These are phyloP conservation scores for Anisogramma anomala DNA, from an alignment of 2,329 filamentous ascomycete genomes.

Conservation along the genomic window DNA sequence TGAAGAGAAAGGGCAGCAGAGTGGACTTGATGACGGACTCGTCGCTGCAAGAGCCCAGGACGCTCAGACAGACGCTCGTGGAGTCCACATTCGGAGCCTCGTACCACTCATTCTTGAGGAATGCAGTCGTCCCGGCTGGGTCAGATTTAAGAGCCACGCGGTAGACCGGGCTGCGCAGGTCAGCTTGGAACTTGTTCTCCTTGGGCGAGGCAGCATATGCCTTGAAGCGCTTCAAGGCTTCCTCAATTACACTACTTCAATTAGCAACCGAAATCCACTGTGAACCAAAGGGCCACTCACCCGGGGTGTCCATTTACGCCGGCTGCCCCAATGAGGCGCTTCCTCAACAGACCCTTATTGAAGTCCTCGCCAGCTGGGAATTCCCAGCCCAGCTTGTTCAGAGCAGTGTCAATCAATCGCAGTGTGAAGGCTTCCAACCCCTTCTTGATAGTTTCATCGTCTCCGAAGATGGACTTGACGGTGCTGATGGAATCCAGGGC, in stretches of 20 bases:
- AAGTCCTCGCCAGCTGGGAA: constrained; percentile 69
- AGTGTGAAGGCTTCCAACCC: constrained; percentile 70
- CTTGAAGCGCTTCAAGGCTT: constrained; percentile 69
- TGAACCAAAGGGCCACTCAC: constrained; percentile 35
- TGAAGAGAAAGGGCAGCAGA: constrained; percentile 70
- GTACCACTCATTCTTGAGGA: constrained; percentile 75
- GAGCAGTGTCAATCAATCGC: constrained; percentile 62
- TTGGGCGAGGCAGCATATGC: constrained; percentile 63
- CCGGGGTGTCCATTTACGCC: constrained; percentile 64
- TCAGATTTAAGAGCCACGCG: constrained; percentile 61
- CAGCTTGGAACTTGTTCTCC: constrained; percentile 61
- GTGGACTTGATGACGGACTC: constrained; percentile 51
- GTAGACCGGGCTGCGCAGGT: constrained; percentile 70
- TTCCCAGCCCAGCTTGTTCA: constrained; percentile 76
- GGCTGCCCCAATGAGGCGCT: constrained; percentile 65
- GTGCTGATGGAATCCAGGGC: constrained; percentile 64
- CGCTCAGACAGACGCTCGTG: constrained; percentile 70
- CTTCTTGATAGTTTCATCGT: constrained; percentile 58
- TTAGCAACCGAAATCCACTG: constrained; percentile 16
- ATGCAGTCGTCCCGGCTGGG: constrained; percentile 56
- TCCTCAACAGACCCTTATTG: constrained; percentile 69
- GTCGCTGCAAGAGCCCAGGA: constrained; percentile 64
- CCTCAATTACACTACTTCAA: constrained; percentile 46
- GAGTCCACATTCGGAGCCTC: constrained; percentile 78
- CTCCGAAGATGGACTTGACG: constrained; percentile 75